phyloP scores from a whole-genome alignment of 139 green algal species.

The Tetraselmis striata region DNA sequence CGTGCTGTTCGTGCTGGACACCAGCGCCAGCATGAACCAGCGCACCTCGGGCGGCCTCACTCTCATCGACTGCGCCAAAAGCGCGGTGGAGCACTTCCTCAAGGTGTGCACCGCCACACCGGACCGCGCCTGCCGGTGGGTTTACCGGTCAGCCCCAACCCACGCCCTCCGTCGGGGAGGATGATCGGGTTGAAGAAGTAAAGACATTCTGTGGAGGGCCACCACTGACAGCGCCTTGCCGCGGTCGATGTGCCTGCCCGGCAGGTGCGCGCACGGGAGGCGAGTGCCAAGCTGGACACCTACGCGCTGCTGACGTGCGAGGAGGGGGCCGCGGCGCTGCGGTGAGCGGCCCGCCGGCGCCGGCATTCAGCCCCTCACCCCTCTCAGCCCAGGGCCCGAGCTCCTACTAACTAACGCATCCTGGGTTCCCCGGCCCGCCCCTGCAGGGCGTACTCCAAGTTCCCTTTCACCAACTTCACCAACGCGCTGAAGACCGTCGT shows the following conservation, averaged over 20 bases:
- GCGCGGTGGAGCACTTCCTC: conserved; percentile 31
- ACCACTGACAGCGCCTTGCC: too few species aligned
- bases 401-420: too few species aligned
- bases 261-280: neutral
- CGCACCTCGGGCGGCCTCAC: conserved; percentile 22
- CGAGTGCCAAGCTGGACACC: neutral
- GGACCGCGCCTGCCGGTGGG: too few species aligned
- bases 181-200: neutral
- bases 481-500: neutral
- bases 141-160: neutral
- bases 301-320: conserved; percentile 15
- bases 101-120: conserved; percentile 19
- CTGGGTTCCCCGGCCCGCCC: too few species aligned
- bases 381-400: too few species aligned
- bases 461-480: neutral
- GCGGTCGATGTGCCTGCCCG: too few species aligned
- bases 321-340: conserved; percentile 2
- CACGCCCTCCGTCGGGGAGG: neutral
- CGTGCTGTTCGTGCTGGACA: conserved; percentile 27
- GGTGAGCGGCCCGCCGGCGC: too few species aligned
- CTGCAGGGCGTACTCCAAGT: conserved; percentile 2
- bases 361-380: too few species aligned
- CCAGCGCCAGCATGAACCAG: conserved; percentile 32
- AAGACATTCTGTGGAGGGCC: neutral
- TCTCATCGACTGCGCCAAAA: conserved; percentile 32